Base-by-base conservation (phyloP, 2,329 filamentous ascomycete genomes). In the Tolypocladium tundrense region DNA sequence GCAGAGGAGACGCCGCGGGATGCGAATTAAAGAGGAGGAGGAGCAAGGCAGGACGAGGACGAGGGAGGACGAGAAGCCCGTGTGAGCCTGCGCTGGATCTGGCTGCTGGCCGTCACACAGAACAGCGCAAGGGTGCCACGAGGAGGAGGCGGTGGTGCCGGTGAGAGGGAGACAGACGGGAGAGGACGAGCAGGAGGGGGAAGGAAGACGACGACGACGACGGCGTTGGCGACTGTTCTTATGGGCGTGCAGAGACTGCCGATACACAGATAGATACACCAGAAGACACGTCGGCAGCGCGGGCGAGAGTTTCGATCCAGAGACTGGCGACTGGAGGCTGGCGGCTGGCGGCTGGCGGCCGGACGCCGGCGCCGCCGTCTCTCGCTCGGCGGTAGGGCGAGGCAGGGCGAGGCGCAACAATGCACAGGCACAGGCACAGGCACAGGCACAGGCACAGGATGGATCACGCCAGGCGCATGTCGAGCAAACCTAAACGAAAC, bases 41-140 rank as follows among this genome's bases (percentile, higher is more conserved):
- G 24, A 43, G 37, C 39, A 24, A 54, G 53, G 24, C 39, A 41
- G n/a, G 37, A 33, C 14, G 53, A 27, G 24, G 24, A 42, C 37
- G 37, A 54, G 53, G 42, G 51, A 35, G 40, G 41, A 54, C 24
- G 40, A 50, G 48, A 21, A 50, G 40, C 41, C 57, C 42, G 56
- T 35, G 56, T 50, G 40, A 50, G 56, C 40, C 16, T 5, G 19
- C 24, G 14, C 55, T 35, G 21, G 41, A 56, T 40, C 21, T 39
- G 45, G 45, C 14, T 11, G 51, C 41, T 41, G 39, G 19, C 21
- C 14, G 60, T 63, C 21, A 55, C 58, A 62, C 60, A 57, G 50
- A 52, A 55, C 51, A 56, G 53, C 60, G 52, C 60, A 62, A 60
- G 60, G 59, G 61, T 63, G 59, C 60, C 60, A 63, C 60, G 61